These are phyloP conservation scores for Lupinus albus DNA, from an alignment of 306 rosid species.

Conservation along the genomic window DNA sequence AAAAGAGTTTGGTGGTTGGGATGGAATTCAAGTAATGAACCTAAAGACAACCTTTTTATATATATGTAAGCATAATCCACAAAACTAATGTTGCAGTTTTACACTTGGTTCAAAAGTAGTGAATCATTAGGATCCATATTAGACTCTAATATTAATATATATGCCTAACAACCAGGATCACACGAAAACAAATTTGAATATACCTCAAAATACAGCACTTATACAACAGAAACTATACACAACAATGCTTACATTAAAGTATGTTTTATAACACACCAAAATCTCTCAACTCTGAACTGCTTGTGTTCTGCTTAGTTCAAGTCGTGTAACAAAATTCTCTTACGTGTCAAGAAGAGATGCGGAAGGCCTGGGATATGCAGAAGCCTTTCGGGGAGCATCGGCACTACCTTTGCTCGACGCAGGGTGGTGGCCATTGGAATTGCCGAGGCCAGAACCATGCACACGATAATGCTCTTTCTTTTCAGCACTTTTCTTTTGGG, in stretches of 20 bases:
- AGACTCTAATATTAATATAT: too few species aligned
- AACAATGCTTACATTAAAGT: conserved; percentile 27
- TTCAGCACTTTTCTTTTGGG: conserved; percentile 2
- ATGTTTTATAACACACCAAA: conserved; percentile 24
- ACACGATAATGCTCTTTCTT: conserved; percentile 31
- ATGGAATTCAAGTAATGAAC: too few species aligned
- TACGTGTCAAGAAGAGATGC: conserved; percentile 47
- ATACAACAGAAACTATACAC: conserved; percentile 39
- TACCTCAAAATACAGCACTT: conserved; percentile 7
- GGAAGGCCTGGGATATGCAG: conserved; percentile 63
- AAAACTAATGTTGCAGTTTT: too few species aligned
- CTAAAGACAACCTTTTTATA: too few species aligned
- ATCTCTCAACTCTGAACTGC: conserved; percentile 8
- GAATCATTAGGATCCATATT: too few species aligned
- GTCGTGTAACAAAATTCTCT: not conserved
- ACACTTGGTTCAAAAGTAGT: too few species aligned
- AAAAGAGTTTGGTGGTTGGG: too few species aligned
- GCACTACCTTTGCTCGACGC: conserved; percentile 32
- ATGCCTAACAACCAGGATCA: too few species aligned
- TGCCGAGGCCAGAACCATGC: conserved; percentile 29
- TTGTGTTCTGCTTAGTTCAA: not conserved
- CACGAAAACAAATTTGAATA: too few species aligned
- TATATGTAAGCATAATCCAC: too few species aligned
- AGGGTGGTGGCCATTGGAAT: conserved; percentile 18
- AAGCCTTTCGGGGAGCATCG: conserved; percentile 26